Evolutionary conservation across 2,329 filamentous ascomycete species (phyloP), one percentile per base, ranked within the genome.

Genomic region (Arthrobotrys sinensis): DNA sequence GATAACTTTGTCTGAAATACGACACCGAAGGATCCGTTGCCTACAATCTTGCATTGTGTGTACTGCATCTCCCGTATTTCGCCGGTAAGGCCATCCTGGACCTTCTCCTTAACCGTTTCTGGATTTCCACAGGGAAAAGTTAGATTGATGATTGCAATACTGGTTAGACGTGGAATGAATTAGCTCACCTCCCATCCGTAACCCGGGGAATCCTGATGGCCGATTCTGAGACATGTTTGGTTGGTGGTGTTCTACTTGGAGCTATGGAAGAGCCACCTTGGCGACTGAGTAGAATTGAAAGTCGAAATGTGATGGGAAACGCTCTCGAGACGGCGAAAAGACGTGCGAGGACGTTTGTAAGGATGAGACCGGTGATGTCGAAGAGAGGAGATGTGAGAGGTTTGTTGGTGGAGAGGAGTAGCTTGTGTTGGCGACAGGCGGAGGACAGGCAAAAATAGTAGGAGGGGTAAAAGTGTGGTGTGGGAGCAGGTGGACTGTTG

Each of bases 1-100:
- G 95, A 95, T 83, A 99, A 89, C 87, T 98, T 98, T 73, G 96
- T 99, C 87, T 99, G 96, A 86, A 99, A 99, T 81, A 99, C 96
- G 63, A 99, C 95, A 81, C 96, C 96, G 82, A 99, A 99, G 40
- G 95, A 98, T 82, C 96, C 96, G 87, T 99, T 99, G 85, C 96
- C 96, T 60, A 99, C 96, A 83, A 99, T 98, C 87, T 99, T 99
- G 88, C 95, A 98, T 85, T 98, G 96, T 71, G 96, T 98, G 86
- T 99, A 99, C 85, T 97, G 93, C 86, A 99, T 90, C 83, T 99
- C 96, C 85, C 93, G 92, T 83, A 94, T 97, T 85, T 99, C 96
- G 83, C 96, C 96, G 12, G 96, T 99, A 81, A 97, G 88, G 84
- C 96, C 96, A 88, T 99, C 96, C 86, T 99, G 96, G 81, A 99